phyloP scores from a whole-genome alignment of 345 rosid species.

The Rhizophora mangle region DNA sequence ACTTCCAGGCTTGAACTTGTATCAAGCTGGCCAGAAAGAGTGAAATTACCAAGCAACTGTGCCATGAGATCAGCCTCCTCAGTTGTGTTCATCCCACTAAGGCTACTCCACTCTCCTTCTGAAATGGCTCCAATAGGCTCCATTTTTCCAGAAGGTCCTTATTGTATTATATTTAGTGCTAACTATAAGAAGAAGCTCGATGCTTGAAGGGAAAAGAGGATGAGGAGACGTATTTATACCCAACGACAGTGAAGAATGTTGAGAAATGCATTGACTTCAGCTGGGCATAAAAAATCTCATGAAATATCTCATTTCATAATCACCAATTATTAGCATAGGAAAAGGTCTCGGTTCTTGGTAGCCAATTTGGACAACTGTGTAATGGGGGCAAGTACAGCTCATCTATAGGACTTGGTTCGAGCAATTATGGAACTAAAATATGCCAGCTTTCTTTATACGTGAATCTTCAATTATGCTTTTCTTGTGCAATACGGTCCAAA shows the following conservation, averaged over 20 bases:
- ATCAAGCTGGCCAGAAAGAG: slow-evolving; percentile 20
- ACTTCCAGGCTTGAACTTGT: slow-evolving; percentile 18
- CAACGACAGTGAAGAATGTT: slow-evolving; percentile 21
- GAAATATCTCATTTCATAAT: slow-evolving; percentile 22
- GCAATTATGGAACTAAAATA: slow-evolving; percentile 19
- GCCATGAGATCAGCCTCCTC: slow-evolving; percentile 80
- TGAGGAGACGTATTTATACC: slow-evolving; percentile 26
- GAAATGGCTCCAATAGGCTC: slow-evolving; percentile 39
- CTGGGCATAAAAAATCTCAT: background rate
- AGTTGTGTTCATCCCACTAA: slow-evolving; percentile 44
- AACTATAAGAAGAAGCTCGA: slow-evolving; percentile 2
- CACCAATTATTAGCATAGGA: slow-evolving; percentile 24
- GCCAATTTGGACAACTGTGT: slow-evolving; percentile 14
- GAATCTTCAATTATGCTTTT: no score
- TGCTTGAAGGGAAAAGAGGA: slow-evolving; percentile 21
- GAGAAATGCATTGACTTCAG: slow-evolving; percentile 24
- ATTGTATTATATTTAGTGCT: background rate
- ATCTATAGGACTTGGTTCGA: background rate
- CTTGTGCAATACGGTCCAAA: no score
- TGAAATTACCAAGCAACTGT: slow-evolving; percentile 46
- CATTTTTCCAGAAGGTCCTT: slow-evolving; percentile 24
- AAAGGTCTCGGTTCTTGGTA: slow-evolving; percentile 21
- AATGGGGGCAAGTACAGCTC: slow-evolving; percentile 42
- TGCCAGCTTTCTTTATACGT: background rate
- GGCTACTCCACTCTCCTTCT: slow-evolving; percentile 60